Conservation (phyloP, 768 basidiomycete genomes). For the Heimioporus sp. region DNA sequence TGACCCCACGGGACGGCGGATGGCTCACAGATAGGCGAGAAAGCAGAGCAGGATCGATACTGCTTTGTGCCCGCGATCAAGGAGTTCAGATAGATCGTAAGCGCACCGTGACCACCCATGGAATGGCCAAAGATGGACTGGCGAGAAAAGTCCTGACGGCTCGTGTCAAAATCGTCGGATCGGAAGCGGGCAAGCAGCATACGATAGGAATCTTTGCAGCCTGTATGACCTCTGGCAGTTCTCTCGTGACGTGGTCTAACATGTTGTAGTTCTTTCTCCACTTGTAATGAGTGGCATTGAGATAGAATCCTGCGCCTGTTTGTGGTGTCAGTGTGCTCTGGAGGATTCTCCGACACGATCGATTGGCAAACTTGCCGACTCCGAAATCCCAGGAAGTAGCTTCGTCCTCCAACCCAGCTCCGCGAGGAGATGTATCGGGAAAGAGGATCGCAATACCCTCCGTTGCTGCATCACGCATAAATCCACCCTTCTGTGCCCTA, state of each 20-base stretch:
- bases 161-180: not conserved
- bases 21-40: slow-evolving; percentile 85
- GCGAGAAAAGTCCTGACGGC: slow-evolving; percentile 67
- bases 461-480: slow-evolving; percentile 79
- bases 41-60: slow-evolving; percentile 88
- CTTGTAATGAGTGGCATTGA: slow-evolving; percentile 81
- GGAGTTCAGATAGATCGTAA: slow-evolving; percentile 84
- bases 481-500: slow-evolving; percentile 92
- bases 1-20: slow-evolving; percentile 86
- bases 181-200: slow-evolving; percentile 26
- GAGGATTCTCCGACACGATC: not conserved
- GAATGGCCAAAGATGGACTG: slow-evolving; percentile 95
- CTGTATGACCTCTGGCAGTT: slow-evolving; percentile 79
- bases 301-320: slow-evolving; percentile 86
- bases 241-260: slow-evolving; percentile 79
- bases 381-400: slow-evolving; percentile 88
- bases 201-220: slow-evolving; percentile 77
- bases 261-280: slow-evolving; percentile 83
- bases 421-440: slow-evolving; percentile 94
- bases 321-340: slow-evolving; percentile 2
- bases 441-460: slow-evolving; percentile 87
- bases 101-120: slow-evolving; percentile 97
- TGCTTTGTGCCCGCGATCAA: slow-evolving; percentile 47
- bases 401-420: slow-evolving; percentile 83
- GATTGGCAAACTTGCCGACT: slow-evolving; percentile 47